A percentile compares a stretch with the other conserved stretches of the same genome.
Conservation (phyloP, 2,329 filamentous ascomycete species). For the Alternaria brassicae region DNA sequence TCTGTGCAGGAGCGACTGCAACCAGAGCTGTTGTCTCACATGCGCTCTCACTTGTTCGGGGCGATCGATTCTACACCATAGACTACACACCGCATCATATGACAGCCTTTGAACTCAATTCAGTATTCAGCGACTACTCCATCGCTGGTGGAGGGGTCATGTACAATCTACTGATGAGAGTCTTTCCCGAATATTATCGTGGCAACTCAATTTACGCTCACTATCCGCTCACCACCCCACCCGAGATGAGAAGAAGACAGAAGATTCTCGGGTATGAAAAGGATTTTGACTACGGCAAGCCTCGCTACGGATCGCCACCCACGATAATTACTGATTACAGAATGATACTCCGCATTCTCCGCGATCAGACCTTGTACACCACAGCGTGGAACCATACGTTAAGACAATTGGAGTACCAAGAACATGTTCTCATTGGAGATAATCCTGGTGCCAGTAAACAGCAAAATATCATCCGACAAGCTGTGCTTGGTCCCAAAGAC, state of each 20-base stretch:
- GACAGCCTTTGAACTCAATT: conserved; percentile 23
- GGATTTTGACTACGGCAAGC: too few relatives aligned
- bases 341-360: too few relatives aligned
- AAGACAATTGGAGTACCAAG: neutral
- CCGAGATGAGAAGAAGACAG: too few relatives aligned
- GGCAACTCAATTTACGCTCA: neutral
- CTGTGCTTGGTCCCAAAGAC: neutral
- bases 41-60: neutral
- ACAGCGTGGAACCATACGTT: neutral
- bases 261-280: too few relatives aligned
- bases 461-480: neutral
- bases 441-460: neutral
- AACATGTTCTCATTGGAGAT: neutral
- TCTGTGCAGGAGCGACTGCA: too few relatives aligned
- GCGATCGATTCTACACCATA: conserved; percentile 25
- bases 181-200: conserved; percentile 15
- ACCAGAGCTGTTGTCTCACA: too few relatives aligned
- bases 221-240: neutral
- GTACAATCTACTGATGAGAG: conserved; percentile 26
- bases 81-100: conserved; percentile 20
- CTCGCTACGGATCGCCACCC: too few relatives aligned
- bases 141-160: conserved; percentile 20
- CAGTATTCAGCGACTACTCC: conserved; percentile 12
- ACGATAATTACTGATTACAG: too few relatives aligned
- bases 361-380: neutral